phyloP scores from a whole-genome alignment of 2,329 filamentous ascomycete genomes.

The Trichoderma citrinoviride region DNA sequence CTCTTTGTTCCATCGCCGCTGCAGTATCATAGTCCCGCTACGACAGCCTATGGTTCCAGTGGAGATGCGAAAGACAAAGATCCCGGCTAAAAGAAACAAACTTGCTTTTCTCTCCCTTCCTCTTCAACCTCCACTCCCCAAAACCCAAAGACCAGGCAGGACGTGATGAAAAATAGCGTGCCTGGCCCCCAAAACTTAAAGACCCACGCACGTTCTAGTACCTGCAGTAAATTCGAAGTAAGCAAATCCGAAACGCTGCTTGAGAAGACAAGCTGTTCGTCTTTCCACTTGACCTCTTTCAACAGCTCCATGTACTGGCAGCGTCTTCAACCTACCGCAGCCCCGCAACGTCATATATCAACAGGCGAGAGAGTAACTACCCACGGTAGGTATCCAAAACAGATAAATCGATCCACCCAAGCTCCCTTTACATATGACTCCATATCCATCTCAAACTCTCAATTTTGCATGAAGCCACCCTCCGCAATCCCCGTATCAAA shows the following conservation, averaged over 20 bases:
- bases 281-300: background rate
- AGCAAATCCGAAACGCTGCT: background rate
- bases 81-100: background rate
- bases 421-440: too few relatives aligned
- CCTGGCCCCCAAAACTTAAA: background rate
- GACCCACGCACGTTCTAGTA: background rate
- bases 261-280: background rate
- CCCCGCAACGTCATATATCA: slow-evolving; percentile 7
- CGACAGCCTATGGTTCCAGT: background rate
- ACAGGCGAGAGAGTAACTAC: background rate
- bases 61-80: background rate
- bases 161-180: background rate
- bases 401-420: background rate
- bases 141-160: background rate
- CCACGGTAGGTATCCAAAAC: too few relatives aligned
- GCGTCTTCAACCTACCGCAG: background rate
- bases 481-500: background rate
- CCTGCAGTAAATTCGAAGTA: background rate
- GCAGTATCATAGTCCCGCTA: background rate
- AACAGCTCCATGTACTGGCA: background rate
- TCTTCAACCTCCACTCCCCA: background rate
- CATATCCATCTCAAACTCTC: background rate
- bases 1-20: background rate
- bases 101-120: background rate
- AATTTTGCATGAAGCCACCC: too few relatives aligned